Conservation (phyloP, 208 protist species). For the Crithidia mellificae region DNA sequence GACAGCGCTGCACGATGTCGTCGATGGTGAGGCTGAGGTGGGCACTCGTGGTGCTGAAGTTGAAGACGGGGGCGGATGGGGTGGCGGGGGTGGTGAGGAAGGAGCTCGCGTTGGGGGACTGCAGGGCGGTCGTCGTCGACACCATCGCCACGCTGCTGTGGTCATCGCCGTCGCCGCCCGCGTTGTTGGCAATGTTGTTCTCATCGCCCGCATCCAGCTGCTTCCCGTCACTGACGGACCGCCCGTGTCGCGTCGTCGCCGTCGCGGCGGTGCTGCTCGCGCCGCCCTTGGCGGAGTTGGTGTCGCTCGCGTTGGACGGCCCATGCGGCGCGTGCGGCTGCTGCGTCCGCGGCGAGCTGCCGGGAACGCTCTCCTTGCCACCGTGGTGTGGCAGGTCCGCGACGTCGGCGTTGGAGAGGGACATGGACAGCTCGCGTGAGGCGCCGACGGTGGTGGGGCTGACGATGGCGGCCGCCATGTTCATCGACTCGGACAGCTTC, state of each 20-base stretch:
- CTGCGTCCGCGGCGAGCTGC: neutral
- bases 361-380: slow-evolving; percentile 11
- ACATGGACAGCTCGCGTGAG: slow-evolving; percentile 10
- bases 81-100: slow-evolving; percentile 26
- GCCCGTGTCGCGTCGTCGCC: slow-evolving; percentile 4
- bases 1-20: slow-evolving; percentile 69
- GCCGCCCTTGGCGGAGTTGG: slow-evolving; percentile 7
- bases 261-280: neutral
- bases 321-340: slow-evolving; percentile 11
- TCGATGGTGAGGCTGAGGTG: slow-evolving; percentile 45
- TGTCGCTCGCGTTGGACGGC: neutral
- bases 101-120: slow-evolving; percentile 10
- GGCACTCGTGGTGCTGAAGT: slow-evolving; percentile 9
- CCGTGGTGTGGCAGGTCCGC: neutral
- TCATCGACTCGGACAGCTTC: slow-evolving; percentile 5
- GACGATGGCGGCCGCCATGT: slow-evolving; percentile 16
- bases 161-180: slow-evolving; percentile 12
- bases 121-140: slow-evolving; percentile 10
- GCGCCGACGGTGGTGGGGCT: slow-evolving; percentile 20
- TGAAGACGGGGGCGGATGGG: slow-evolving; percentile 24
- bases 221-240: slow-evolving; percentile 1
- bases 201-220: neutral
- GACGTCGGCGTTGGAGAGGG: slow-evolving; percentile 4
- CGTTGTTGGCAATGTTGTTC: slow-evolving; percentile 3
- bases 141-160: slow-evolving; percentile 5